Base-by-base conservation (phyloP, 1,139 yeast genomes). In the Pneumocystis sp. region DNA sequence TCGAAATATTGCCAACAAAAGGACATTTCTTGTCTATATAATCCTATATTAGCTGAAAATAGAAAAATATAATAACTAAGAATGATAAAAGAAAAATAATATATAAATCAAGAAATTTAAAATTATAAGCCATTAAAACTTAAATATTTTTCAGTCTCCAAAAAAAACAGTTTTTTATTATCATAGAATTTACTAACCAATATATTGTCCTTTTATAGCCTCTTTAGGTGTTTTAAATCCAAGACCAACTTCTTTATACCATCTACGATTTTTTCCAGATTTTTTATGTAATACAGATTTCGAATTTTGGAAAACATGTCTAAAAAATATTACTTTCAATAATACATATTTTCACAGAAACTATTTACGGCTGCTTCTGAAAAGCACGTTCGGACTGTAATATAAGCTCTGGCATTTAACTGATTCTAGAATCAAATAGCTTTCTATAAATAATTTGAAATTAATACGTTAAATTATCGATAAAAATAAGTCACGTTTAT, bases 161-260 rank as follows among this genome's bases (percentile, higher is more conserved):
- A n/a, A 35, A 29, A 29, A n/a, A 40, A 8, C 25, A 40, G 3
- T 45, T 21, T 21, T 45, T 10, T 7, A 8, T 3, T 3, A 21
- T 21, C 19, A 21, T 21, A 1, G 2, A 12, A n/a, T 34, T 25
- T 17, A 39, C 70, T 56, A 67, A 69, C 70, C 97, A 79, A 95
- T 90, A 95, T 95, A 93, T 76, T 91, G 82, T 81, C 98, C 98
- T 79, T 87, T 93, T 82, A 91, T 89, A 78, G 99, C 99, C 79
- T 91, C 83, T 83, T 85, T 86, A 83, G 99, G 99, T 84, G 98
- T 95, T 89, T 93, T 95, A 97, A 90, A 93, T 75, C 99, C 99
- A 80, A 95, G 89, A 80, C 99, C 99, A 77, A 90, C 97, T 72
- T 95, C 97, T 88, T 95, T 95, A 81, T 85, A 91, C 99, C 99